phyloP scores from a whole-genome alignment of 805 yeast species.

The Komagataella populi region DNA sequence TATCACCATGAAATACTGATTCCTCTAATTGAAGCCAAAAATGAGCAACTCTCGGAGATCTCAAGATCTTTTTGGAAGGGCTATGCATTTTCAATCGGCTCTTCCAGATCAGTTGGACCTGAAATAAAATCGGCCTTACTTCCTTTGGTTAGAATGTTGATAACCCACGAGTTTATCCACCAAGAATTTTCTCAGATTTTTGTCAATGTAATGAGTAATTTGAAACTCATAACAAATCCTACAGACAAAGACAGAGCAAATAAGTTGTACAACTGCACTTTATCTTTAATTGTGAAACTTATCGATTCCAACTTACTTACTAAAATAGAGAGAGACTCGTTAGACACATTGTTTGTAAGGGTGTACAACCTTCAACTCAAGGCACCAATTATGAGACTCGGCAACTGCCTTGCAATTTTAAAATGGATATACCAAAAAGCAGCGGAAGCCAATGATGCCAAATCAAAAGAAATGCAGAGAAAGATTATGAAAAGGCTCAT shows the following conservation, averaged over 20 bases:
- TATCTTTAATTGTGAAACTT: conserved; percentile 20
- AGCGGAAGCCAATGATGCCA: not conserved
- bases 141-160: not conserved
- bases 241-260: not conserved
- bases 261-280: conserved; percentile 9
- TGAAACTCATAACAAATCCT: conserved; percentile 13
- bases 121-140: not conserved
- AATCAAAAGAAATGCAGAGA: not conserved
- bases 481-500: not conserved
- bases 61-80: conserved; percentile 42
- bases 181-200: conserved; percentile 2
- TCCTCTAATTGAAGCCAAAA: not conserved
- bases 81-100: conserved; percentile 38
- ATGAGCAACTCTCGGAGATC: conserved; percentile 3
- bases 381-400: conserved; percentile 23
- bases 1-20: conserved; percentile 1
- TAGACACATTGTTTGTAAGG: conserved; percentile 26
- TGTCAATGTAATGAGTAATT: not conserved
- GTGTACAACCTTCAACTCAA: conserved; percentile 44
- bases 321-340: conserved; percentile 13
- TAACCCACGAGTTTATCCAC: conserved; percentile 5
- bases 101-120: conserved; percentile 10
- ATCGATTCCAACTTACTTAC: conserved; percentile 23
- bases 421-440: not conserved
- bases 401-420: not conserved